phyloP scores from a whole-genome alignment of 192 early-diverging fungal species.

The Coemansia nantahalensis region DNA sequence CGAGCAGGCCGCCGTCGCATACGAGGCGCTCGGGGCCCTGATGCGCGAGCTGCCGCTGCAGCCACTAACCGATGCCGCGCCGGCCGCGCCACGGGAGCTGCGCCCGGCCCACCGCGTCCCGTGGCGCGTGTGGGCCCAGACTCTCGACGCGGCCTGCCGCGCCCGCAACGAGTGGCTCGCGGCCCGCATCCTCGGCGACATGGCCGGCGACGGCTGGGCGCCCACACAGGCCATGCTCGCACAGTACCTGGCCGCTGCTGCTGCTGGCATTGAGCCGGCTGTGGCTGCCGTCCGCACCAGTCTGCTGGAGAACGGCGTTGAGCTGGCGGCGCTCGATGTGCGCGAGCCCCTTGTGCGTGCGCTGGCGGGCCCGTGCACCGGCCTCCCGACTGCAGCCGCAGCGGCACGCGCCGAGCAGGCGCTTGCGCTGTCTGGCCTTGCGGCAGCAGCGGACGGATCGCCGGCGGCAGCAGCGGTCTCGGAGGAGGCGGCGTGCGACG shows the following conservation, averaged over 20 bases:
- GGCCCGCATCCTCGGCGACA: constrained; percentile 23
- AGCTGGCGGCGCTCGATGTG: neutral
- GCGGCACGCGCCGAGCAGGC: constrained; percentile 30
- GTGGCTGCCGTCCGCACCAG: constrained; percentile 2
- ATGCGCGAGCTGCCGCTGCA: constrained; percentile 8
- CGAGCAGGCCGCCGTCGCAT: constrained; percentile 31
- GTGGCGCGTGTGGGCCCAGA: constrained; percentile 7
- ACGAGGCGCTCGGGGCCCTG: constrained; percentile 20
- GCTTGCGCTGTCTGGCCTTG: constrained; percentile 14
- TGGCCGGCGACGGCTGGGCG: constrained; percentile 19
- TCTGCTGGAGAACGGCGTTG: neutral
- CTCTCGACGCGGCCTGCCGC: constrained; percentile 3
- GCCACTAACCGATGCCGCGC: too few species aligned
- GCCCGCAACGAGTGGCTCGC: constrained; percentile 31
- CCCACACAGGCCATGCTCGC: constrained; percentile 20
- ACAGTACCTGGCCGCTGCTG: constrained; percentile 12
- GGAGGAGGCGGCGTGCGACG: constrained; percentile 16
- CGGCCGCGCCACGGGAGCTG: constrained; percentile 1
- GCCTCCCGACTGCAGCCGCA: neutral
- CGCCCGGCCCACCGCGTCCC: constrained; percentile 3
- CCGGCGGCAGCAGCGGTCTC: too few species aligned
- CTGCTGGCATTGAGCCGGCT: too few species aligned
- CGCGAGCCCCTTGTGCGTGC: constrained; percentile 25
- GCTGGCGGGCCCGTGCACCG: constrained; percentile 2
- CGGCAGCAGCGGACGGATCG: neutral